Evolutionary conservation across 768 basidiomycete species (phyloP), one percentile per base, ranked within the genome.

Genomic region (Lentinula detonsa): DNA sequence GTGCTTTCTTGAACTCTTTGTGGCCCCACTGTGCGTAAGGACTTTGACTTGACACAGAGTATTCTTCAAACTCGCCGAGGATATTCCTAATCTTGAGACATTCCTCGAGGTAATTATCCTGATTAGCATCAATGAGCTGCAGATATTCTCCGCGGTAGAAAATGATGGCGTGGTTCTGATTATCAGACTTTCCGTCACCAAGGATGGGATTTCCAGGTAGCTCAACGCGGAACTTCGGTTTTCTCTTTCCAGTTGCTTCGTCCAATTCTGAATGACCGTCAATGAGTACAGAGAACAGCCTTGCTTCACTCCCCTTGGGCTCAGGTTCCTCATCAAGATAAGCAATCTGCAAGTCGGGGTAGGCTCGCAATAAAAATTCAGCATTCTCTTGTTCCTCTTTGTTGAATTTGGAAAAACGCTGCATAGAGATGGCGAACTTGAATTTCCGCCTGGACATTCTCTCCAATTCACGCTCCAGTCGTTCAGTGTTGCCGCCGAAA

Each of bases 101-200:
- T 71, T 99, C 97, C 72, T 99, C 97, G 68, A 99, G 79, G 70
- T 99, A 99, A 77, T 98, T 99, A 79, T 99, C 97, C 77, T 99
- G 97, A 72, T 99, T 99, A 67, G 97, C 97, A 66, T 99, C 97
- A 75, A 99, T 98, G 67, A 99, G 90, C 75, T 99, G 97, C 54
- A 99, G 81, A 72, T 97, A 98, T 76, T 99, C 97, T 65, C 97
- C 97, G 50, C 97, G 93, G 74, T 98, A 97, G 81, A 99, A 99
- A 69, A 98, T 81, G 68, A 99, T 98, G 33, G 97, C 96, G 70
- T 99, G 97, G 74, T 99, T 99, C 81, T 99, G 97, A 74, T 99
- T 99, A 75, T 98, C 97, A 13, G 94, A 96, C 77, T 99, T 99
- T 59, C 97, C 97, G 69, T 99, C 97, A 64, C 97, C 97, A 52